Evolutionary conservation across 225 moss, liverwort and hornwort species (phyloP), one percentile per base, ranked within the genome.

Genomic region (Asterella californica): DNA sequence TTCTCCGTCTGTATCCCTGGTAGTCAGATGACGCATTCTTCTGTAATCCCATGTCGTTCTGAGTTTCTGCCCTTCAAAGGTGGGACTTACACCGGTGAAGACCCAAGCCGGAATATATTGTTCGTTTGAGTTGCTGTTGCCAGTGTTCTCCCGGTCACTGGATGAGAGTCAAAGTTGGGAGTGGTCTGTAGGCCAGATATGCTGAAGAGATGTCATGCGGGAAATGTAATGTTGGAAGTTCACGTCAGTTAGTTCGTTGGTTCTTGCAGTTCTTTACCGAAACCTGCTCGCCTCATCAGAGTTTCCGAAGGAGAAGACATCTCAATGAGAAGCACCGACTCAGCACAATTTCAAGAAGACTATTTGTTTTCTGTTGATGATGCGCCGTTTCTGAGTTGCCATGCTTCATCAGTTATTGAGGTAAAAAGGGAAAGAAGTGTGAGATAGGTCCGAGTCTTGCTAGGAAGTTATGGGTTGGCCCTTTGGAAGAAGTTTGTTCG

Each of bases 341-440:
- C 67, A 66, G 81, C 86, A 9, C 79, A 87, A 69, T 50, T 87
- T 38, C 78, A 84, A 36, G 88, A 92, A 77, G 92, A 89, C 5
- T 96, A 89, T 76, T 65, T 96, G 70, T 94, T 90, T 75, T 82
- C 89, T 67, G 74, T 86, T 64, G 91, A 88, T 49, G 77, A 70
- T 34, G 87, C 85, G 36, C 90, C 89, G 1, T 96, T 96, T 80
- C 62, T 72, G 65, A 96, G 91, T 74, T 96, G 94, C 83, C 96
- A 96, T 83, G 91, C 96, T 70, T 96, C 92, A 49, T 87, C 91
- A 32, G 88, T 94, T 33, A 88, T 91, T 81, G 90, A 96, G 87
- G 87, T 92, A 71, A 54, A n/a, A n/a, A 18, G 45, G 0, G 34
- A 37, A 48, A 22, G 47, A 27, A 37, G 3, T 33, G 18, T 64